A percentile compares a stretch with the other conserved stretches of the same genome.
Conservation (phyloP, 1,139 yeast genomes). For the Schizosaccharomyces versatilis region DNA sequence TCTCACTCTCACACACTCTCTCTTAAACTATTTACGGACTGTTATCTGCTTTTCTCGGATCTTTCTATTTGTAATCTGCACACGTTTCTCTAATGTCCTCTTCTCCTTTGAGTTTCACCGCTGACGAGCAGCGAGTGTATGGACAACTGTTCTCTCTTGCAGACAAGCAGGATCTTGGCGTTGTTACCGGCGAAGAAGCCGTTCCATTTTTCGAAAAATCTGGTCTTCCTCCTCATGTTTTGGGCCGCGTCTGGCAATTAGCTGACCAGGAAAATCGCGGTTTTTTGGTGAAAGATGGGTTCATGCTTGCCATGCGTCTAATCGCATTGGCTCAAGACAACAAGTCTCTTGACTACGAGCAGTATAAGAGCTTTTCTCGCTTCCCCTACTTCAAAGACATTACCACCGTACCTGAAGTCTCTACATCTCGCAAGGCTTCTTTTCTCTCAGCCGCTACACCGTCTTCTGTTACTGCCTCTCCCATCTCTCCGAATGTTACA, state of each 20-base stretch:
- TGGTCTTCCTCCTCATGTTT: conserved; percentile 51
- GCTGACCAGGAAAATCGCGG: conserved; percentile 77
- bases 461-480: background rate
- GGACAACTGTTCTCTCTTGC: conserved; percentile 55
- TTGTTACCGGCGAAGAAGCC: conserved; percentile 81
- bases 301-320: conserved; percentile 66
- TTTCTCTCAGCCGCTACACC: background rate
- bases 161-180: conserved; percentile 59
- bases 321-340: conserved; percentile 59
- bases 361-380: background rate
- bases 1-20: background rate
- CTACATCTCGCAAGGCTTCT: no score
- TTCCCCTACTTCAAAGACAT: background rate
- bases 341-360: background rate
- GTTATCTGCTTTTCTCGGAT: background rate
- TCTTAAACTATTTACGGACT: background rate
- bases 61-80: no score
- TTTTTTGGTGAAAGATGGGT: conserved; percentile 58
- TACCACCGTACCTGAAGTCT: no score
- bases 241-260: conserved; percentile 81
- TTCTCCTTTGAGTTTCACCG: conserved; percentile 26
- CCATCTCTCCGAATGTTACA: conserved; percentile 10
- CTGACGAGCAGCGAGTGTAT: conserved; percentile 57
- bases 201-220: conserved; percentile 67
- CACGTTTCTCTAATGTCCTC: background rate